These are phyloP conservation scores for Xerocomellus dryophilus DNA, from an alignment of 768 basidiomycete species.

Conservation along the genomic window DNA sequence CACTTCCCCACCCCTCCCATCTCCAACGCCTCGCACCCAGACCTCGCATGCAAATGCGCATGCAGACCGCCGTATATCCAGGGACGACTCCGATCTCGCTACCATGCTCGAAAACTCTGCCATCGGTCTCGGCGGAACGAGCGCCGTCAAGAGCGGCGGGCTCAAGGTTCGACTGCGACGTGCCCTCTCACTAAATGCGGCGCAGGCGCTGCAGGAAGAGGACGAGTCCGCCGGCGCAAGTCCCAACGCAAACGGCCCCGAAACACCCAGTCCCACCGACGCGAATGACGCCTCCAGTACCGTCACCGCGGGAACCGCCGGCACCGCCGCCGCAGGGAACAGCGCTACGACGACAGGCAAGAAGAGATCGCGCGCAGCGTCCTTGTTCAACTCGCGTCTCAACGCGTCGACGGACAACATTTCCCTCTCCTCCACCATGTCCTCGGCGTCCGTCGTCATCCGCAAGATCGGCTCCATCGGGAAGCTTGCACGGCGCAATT, in stretches of 20 bases:
- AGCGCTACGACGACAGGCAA: slow-evolving; percentile 41
- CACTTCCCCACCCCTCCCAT: slow-evolving; percentile 13
- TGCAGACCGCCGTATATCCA: slow-evolving; percentile 72
- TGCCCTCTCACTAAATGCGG: slow-evolving; percentile 65
- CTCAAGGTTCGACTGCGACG: slow-evolving; percentile 76
- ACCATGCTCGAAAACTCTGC: slow-evolving; percentile 45
- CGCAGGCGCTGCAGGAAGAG: slow-evolving; percentile 51
- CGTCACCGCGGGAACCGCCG: slow-evolving; percentile 41
- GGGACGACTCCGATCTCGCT: slow-evolving; percentile 69
- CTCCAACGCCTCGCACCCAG: slow-evolving; percentile 22
- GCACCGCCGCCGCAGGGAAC: slow-evolving; percentile 1
- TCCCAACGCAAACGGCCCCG: slow-evolving; percentile 31
- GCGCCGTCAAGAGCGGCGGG: slow-evolving; percentile 55
- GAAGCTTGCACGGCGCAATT: slow-evolving; percentile 84
- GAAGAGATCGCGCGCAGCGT: slow-evolving; percentile 69
- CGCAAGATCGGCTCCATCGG: slow-evolving; percentile 91
- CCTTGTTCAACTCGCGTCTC: slow-evolving; percentile 82
- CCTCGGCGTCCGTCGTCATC: slow-evolving; percentile 93
- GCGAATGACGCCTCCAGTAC: slow-evolving; percentile 28
- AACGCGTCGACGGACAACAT: slow-evolving; percentile 94
- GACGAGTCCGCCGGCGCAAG: slow-evolving; percentile 15
- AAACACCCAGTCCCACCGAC: slow-evolving; percentile 28
- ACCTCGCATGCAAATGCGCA: slow-evolving; percentile 46
- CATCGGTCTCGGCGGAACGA: slow-evolving; percentile 35
- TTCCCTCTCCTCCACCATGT: slow-evolving; percentile 90